Base-by-base conservation (phyloP, 2,329 filamentous ascomycete species). In the Hypomyces perniciosus region DNA sequence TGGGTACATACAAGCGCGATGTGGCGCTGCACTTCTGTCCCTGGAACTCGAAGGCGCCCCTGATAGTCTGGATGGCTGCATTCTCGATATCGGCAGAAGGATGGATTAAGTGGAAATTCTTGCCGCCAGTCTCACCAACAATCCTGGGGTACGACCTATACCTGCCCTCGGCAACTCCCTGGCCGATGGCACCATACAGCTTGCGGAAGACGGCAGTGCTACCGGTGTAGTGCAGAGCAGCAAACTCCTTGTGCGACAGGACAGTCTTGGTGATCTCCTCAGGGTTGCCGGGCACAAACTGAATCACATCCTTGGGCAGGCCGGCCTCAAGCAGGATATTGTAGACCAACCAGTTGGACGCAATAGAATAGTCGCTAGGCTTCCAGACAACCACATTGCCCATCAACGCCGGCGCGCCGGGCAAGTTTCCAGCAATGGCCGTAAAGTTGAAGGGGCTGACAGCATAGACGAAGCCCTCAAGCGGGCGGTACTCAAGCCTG, bases 331-430 rank as follows among this genome's bases (percentile, higher is more conserved):
- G 75, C 12, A 97, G 79, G 66, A 96, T 95, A 67, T 91, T 80
- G 75, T 96, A 91, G 41, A 96, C 76, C 50, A 97, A 76, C 83
- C 87, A 95, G 75, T 91, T 95, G 56, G 88, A 90, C n/a, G 86
- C 86, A 56, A 96, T 87, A 35, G 91, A 88, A 12, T 77, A 85
- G 59, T 92, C 89, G 10, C 88, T 93, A n/a, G 91, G 91, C 77
- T 97, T 97, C 91, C 91, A 97, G 43, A 97, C 73, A 4, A 96
- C 90, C 2, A 96, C 92, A 68, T 97, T 97, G 52, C 91, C 91
- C 76, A 96, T 84, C 50, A 96, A 74, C 1, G 90, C 90, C 10
- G 92, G 90, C 1, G 88, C 85, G 44, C 83, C 86, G 12, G 87
- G 82, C 39, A 97, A 77, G 72, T 96, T 96, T 51, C 86, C 92